These are phyloP conservation scores for Elongisporangium senticosum DNA, from an alignment of 352 stramenopile genomes.

Conservation along the genomic window DNA sequence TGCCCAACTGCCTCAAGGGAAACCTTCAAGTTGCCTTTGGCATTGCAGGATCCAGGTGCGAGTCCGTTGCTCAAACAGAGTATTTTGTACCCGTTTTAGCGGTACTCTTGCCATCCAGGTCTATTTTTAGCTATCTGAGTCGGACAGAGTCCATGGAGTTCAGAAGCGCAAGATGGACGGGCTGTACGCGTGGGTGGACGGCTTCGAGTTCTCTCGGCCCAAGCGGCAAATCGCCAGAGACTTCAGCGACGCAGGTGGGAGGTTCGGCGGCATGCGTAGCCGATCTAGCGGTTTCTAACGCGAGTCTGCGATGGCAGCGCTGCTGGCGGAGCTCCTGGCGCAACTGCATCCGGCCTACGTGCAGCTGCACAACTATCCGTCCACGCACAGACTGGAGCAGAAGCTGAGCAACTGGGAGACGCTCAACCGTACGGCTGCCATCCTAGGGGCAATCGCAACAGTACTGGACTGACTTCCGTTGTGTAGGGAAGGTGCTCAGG, in stretches of 20 bases:
- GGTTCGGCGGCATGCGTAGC: not conserved
- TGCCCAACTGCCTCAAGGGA: not conserved
- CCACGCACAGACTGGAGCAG: conserved; percentile 32
- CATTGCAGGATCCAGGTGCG: not conserved
- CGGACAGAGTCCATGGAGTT: conserved; percentile 11
- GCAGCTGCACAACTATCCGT: conserved; percentile 42
- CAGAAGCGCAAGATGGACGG: conserved; percentile 18
- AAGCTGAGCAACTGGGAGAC: conserved; percentile 55
- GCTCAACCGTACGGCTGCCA: conserved; percentile 31
- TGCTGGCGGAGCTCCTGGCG: conserved; percentile 43
- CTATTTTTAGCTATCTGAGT: no score
- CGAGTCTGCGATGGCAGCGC: conserved; percentile 12
- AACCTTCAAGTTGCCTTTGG: conserved; percentile 12
- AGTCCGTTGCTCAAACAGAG: not conserved
- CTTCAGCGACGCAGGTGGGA: conserved; percentile 41
- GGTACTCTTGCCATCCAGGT: conserved; percentile 4
- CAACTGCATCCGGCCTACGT: conserved; percentile 42
- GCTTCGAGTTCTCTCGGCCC: conserved; percentile 37
- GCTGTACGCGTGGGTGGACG: conserved; percentile 33
- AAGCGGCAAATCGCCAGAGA: conserved; percentile 31
- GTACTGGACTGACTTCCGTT: not conserved
- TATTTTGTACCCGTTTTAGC: not conserved
- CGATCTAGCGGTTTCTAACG: not conserved
- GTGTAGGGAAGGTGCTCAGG: conserved; percentile 36
- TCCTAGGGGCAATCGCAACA: not conserved